A percentile compares a stretch with the other conserved stretches of the same genome.
Evolutionary conservation across 2,329 filamentous ascomycete genomes (phyloP).

Genomic region (Claviceps pazoutovae): DNA sequence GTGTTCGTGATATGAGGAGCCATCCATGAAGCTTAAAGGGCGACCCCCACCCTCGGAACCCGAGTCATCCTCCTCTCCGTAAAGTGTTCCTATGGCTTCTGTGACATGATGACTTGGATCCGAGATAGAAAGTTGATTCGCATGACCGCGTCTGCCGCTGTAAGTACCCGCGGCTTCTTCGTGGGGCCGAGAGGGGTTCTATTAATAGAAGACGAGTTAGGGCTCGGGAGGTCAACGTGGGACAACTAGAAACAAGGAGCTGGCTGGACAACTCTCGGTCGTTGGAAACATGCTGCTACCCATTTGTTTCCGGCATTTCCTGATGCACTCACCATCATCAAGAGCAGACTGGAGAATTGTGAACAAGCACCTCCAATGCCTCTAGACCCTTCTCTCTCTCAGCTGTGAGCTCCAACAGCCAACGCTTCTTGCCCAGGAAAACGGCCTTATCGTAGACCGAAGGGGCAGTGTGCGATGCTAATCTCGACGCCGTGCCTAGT

Average conservation of each 20-base stretch:
- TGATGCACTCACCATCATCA: constrained; percentile 34
- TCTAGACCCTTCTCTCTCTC: constrained; percentile 13
- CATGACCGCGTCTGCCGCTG: constrained; percentile 43
- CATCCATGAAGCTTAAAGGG: constrained; percentile 59
- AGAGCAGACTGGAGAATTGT: constrained; percentile 23
- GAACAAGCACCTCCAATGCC: constrained; percentile 20
- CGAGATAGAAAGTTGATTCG: constrained; percentile 53
- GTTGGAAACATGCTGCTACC: neutral
- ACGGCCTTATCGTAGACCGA: constrained; percentile 16
- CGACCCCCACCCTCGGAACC: constrained; percentile 38
- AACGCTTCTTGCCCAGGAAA: neutral
- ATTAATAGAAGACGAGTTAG: neutral
- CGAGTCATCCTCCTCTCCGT: constrained; percentile 60
- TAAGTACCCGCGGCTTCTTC: constrained; percentile 42
- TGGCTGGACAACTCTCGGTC: neutral
- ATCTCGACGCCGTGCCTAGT: constrained; percentile 11
- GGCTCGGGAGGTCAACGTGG: neutral
- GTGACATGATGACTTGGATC: constrained; percentile 91
- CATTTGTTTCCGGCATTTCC: neutral
- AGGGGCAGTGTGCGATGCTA: constrained; percentile 12
- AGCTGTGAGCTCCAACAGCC: constrained; percentile 13
- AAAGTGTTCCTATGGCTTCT: constrained; percentile 82
- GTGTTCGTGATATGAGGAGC: constrained; percentile 39
- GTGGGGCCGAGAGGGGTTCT: constrained; percentile 46
- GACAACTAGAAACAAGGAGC: neutral